Base-by-base conservation (phyloP, 495 filamentous ascomycete species). In the Xylaria bambusicola region DNA sequence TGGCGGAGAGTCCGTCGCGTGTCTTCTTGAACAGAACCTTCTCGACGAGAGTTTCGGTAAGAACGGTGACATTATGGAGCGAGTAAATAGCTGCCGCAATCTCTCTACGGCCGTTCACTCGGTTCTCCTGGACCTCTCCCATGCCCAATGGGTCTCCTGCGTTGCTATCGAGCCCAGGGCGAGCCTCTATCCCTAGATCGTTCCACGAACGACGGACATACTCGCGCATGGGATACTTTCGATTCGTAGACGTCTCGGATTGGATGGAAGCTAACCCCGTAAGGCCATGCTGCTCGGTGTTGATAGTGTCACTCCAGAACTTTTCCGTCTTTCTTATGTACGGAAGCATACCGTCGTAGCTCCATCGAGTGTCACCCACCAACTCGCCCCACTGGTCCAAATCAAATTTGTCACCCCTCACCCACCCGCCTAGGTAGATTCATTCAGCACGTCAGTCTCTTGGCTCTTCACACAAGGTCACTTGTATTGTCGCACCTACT, bases 361-460 rank as follows among this genome's bases (percentile, higher is more conserved):
- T 73, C 75, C 73, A 80, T 2, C 70, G 62, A 0, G 38, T n/a
- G 48, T 78, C 71, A 5, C 62, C 60, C 6, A 75, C 71, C 2
- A 60, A 18, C 20, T 60, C 41, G 29, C 62, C 76, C 77, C 76
- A 79, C 6, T 52, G 62, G 31, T 77, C 72, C 42, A 73, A 77
- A 52, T 80, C 75, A 10, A 38, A 44, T 24, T 59, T 63, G 45
- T 70, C 65, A 3, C 75, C 76, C 3, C 75, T 65, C 13, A 68
- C 64, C 75, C 73, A 78, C 8, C 45, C 66, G 20, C 61, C 73
- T 66, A 3, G 29, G 10, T 33, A 3, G 29, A 33, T 33, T 33
- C 29, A 10, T 33, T 33, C 10, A 33, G n/a, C 29, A 33, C 29
- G 29, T 33, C 10, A 33, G 29, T 33, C 29, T 33, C 29, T 33